Base-by-base conservation (phyloP, 352 stramenopile genomes). In the Phytopythium montanum region DNA sequence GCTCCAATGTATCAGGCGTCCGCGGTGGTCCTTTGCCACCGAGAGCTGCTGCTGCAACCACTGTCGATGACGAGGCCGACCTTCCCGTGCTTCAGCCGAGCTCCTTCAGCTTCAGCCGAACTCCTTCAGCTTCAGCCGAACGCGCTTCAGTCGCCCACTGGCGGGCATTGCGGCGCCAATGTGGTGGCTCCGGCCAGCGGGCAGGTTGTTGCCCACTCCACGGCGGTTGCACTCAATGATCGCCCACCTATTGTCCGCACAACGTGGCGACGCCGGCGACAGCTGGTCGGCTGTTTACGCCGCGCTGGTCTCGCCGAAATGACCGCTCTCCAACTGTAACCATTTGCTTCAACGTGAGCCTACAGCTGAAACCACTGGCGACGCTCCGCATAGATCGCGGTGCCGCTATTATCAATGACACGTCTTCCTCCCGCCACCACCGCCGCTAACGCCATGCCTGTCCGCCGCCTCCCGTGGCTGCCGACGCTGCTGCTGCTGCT, bases 401-500 rank as follows among this genome's bases (percentile, higher is more conserved):
- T n/a, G n/a, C n/a, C n/a, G n/a, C n/a, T n/a, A n/a, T n/a, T n/a
- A n/a, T n/a, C n/a, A n/a, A n/a, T n/a, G n/a, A n/a, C n/a, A n/a
- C n/a, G n/a, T n/a, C n/a, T n/a, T n/a, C n/a, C n/a, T n/a, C n/a
- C n/a, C n/a, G n/a, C n/a, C n/a, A n/a, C n/a, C n/a, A n/a, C n/a
- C n/a, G n/a, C n/a, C n/a, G n/a, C n/a, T n/a, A n/a, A n/a, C n/a
- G n/a, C n/a, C n/a, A 69, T 72, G 65, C 9, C 21, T 13, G 42
- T 9, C 0, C 69, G 46, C 45, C 53, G 59, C 52, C 65, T 61
- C 48, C 59, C 53, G 48, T 28, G 1, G 48, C 28, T 54, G 48
- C 49, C 50, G 33, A 61, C 63, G 38, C 50, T 65, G 26, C 57
- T 60, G 29, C 45, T 62, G 68, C 64, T 75, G 34, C 31, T 52